Percentiles rank a stretch among this genome's conserved stretches.
Evolutionary conservation across 495 filamentous ascomycete genomes (phyloP).

Genomic region (Immersiella caudata): DNA sequence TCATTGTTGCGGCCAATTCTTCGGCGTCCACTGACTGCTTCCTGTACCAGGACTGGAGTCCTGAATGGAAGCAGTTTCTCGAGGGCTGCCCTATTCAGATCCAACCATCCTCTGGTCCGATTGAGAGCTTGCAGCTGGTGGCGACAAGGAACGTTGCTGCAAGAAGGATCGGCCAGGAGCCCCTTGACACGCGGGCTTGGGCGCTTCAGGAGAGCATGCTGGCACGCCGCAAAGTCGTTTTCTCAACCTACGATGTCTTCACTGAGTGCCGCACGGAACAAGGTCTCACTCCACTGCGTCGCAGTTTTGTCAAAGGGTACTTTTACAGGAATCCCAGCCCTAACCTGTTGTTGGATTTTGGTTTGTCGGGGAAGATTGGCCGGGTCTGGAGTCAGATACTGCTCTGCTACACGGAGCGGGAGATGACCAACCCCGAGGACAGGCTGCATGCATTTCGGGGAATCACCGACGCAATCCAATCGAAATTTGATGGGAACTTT

Average conservation of each 20-base stretch:
- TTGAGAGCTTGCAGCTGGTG: neutral
- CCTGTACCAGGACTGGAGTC: neutral
- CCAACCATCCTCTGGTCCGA: neutral
- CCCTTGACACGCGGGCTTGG: neutral
- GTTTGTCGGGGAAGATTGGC: neutral
- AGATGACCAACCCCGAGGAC: neutral
- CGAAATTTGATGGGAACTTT: neutral
- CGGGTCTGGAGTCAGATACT: neutral
- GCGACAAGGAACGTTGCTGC: neutral
- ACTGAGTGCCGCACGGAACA: neutral
- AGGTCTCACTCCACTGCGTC: neutral
- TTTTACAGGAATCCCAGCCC: neutral
- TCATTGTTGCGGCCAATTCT: neutral
- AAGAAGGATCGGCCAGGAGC: neutral
- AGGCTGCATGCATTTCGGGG: neutral
- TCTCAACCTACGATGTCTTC: neutral
- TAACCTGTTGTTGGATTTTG: neutral
- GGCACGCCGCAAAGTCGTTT: neutral
- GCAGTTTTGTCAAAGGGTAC: neutral
- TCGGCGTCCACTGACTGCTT: neutral
- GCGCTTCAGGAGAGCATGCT: neutral
- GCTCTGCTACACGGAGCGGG: neutral
- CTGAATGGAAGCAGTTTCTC: neutral
- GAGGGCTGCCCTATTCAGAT: neutral
- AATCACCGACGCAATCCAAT: neutral